Base-by-base conservation (phyloP, 768 basidiomycete species). In the Lactarius indigo region DNA sequence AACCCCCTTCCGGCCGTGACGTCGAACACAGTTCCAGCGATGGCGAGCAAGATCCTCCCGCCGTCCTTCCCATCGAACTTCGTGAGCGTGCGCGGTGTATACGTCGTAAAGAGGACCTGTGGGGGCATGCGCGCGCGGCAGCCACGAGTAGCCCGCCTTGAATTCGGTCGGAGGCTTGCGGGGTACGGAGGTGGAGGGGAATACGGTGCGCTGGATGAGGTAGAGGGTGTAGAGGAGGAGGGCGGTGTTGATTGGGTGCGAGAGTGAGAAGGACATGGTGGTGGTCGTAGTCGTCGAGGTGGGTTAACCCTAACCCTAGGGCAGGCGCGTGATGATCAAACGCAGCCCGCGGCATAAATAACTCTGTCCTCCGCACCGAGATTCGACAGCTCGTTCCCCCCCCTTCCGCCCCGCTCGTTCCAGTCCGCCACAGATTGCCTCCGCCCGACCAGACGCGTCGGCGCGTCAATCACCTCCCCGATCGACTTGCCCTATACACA, bases 1-100 rank as follows among this genome's bases (percentile, higher is more conserved):
- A 99, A 99, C 74, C 84, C 90, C 70, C 88, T 82, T 30, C 96
- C 96, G 4, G 85, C 82, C 0, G 92, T 91, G 57, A 98, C 96
- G 74, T 99, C 97, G 75, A 96, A 99, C 62, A 98, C 96, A 39
- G 81, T 87, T 33, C 92, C 84, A 63, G 88, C 85, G 67, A 99
- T 97, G 0, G 91, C 93, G 15, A 98, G 82, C 72, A 97, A 75
- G 62, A 98, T 96, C 68, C 90, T 80, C 35, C 85, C 85, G 20
- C 84, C 83, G 57, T 89, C 81, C 59, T 79, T 79, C 31, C 91
- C 87, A 70, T 84, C 81, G 75, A 87, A 94, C 1, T 84, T 84
- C 54, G 77, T 79, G 30, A 96, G 79, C 2, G 92, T 88, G 75
- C 84, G 86, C 0, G 96, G 88, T 0, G 92, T 96, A 74, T 87